A percentile compares a stretch with the other conserved stretches of the same genome.
Conservation (phyloP, 352 stramenopile species). For the Globisporangium canariense region DNA sequence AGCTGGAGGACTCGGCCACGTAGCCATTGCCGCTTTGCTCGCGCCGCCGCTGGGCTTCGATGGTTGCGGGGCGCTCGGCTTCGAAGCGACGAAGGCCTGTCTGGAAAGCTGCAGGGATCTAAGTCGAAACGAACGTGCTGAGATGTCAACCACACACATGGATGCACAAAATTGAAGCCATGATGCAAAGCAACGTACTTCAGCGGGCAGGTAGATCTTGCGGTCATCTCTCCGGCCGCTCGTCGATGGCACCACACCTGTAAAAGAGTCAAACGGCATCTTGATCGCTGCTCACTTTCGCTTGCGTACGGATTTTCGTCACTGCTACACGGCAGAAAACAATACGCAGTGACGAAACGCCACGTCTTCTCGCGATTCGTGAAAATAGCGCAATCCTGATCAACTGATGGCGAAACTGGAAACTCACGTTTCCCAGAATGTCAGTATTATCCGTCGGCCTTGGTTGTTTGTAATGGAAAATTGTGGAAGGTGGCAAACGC, state of each 20-base stretch:
- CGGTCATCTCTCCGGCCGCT: slow-evolving; percentile 23
- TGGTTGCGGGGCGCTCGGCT: slow-evolving; percentile 29
- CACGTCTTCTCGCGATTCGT: slow-evolving; percentile 10
- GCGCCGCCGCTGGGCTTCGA: slow-evolving; percentile 24
- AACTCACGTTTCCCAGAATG: background rate
- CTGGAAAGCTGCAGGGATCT: slow-evolving; percentile 32
- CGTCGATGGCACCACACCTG: slow-evolving; percentile 6
- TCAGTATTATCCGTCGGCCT: background rate
- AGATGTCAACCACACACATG: background rate
- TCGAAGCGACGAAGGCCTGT: slow-evolving; percentile 26
- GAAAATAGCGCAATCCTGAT: too few species aligned
- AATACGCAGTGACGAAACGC: slow-evolving; percentile 2
- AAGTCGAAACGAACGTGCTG: background rate
- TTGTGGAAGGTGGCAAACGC: slow-evolving; percentile 31
- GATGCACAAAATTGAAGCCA: background rate
- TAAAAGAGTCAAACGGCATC: slow-evolving; percentile 9
- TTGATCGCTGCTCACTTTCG: background rate
- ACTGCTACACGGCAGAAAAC: background rate
- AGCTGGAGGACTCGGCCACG: slow-evolving; percentile 33
- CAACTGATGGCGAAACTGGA: background rate
- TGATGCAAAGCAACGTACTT: slow-evolving; percentile 20
- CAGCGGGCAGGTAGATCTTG: slow-evolving; percentile 32
- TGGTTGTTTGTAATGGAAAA: slow-evolving; percentile 10
- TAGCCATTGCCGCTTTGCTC: slow-evolving; percentile 30
- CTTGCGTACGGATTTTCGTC: background rate